Evolutionary conservation across 495 filamentous ascomycete genomes (phyloP).

Genomic region (Staphylotrichum longicolle): DNA sequence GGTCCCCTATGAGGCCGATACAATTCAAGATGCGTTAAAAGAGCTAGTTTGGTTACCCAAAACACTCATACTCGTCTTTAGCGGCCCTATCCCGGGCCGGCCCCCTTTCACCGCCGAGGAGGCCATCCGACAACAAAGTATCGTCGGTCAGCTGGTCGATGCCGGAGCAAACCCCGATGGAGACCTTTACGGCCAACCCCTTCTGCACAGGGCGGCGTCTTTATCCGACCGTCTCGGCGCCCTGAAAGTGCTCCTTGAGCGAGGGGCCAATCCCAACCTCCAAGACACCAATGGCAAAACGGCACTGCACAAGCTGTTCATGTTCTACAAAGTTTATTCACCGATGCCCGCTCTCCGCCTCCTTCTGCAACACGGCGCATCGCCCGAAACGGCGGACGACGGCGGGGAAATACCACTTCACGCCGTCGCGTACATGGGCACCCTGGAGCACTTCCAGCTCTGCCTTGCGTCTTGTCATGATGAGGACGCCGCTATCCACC

Average conservation of each 20-base stretch:
- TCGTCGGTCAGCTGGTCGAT: constrained; percentile 3
- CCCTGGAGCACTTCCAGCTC: constrained; percentile 16
- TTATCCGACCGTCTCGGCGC: background rate
- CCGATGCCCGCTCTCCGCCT: background rate
- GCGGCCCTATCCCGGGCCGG: no score
- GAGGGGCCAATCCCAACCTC: constrained; percentile 4
- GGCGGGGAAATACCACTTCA: constrained; percentile 21
- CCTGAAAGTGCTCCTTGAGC: constrained; percentile 1
- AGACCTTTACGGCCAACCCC: background rate
- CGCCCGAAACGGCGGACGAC: constrained; percentile 12
- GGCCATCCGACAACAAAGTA: background rate
- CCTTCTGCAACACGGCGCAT: constrained; percentile 19
- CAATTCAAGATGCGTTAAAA: constrained; percentile 4
- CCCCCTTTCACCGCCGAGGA: background rate
- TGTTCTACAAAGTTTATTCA: background rate
- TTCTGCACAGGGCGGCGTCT: background rate
- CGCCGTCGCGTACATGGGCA: constrained; percentile 9
- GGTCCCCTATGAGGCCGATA: constrained; percentile 6
- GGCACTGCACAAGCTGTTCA: background rate
- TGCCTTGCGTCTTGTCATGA: constrained; percentile 9
- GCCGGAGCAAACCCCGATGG: background rate
- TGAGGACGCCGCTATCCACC: constrained; percentile 5
- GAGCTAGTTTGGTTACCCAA: background rate
- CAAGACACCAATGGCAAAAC: background rate
- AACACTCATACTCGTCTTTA: background rate